These are phyloP conservation scores for Mycena rosella DNA, from an alignment of 768 basidiomycete genomes.

Conservation along the genomic window DNA sequence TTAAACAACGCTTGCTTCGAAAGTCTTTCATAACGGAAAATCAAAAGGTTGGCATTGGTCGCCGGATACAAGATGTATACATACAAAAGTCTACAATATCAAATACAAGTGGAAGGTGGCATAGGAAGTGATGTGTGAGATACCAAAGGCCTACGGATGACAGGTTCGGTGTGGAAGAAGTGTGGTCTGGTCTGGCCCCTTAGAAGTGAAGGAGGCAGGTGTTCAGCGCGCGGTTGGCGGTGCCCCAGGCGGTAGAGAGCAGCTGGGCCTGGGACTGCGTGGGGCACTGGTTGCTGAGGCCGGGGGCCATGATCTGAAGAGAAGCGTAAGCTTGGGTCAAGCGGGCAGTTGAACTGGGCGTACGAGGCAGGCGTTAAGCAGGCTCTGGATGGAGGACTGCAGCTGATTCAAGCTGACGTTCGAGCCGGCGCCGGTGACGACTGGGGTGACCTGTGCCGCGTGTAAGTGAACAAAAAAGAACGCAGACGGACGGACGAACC, in stretches of 20 bases:
- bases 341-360: background rate
- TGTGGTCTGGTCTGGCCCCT: background rate
- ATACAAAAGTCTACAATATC: too few species aligned
- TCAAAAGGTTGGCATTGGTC: too few species aligned
- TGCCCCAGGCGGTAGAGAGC: background rate
- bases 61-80: too few species aligned
- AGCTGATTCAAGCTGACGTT: background rate
- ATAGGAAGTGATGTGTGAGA: too few species aligned
- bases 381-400: background rate
- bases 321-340: background rate
- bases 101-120: background rate
- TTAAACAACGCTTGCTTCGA: too few species aligned
- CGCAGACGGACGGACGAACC: background rate
- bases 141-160: too few species aligned
- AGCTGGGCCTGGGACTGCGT: background rate
- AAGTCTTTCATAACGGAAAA: too few species aligned
- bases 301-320: background rate
- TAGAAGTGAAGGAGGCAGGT: background rate
- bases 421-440: background rate
- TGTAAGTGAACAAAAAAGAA: background rate
- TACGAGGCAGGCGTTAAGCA: background rate
- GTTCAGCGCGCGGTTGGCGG: background rate
- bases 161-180: too few species aligned
- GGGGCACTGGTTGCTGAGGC: background rate
- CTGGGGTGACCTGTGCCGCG: background rate